Base-by-base conservation (phyloP, 2,329 filamentous ascomycete genomes). In the Sporothrix pallida region DNA sequence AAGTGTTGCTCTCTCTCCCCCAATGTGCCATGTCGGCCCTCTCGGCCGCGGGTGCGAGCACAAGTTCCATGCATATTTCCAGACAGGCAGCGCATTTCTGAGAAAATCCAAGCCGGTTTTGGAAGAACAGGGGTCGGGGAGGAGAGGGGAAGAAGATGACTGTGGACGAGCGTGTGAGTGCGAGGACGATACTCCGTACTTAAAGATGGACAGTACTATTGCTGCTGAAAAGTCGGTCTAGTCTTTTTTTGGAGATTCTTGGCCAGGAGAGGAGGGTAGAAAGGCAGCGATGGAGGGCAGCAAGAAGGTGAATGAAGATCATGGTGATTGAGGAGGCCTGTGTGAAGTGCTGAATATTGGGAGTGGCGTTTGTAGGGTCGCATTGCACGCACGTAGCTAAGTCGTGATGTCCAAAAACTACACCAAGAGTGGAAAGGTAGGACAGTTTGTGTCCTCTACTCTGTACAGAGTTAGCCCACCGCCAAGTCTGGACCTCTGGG, bases 51-150 rank as follows among this genome's bases (percentile, higher is more conserved):
- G 12, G n/a, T 48, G 42, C 42, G 60, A 72, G 37, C 71, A 72
- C 71, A 72, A 58, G 71, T 58, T 68, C 71, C 62, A 26, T 72
- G 71, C 71, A 72, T 72, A 58, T 56, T 62, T 50, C 54, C 42
- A 50, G 17, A 31, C 65, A 68, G 31, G 31, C 23, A n/a, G 44
- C 46, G 48, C 48, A 37, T n/a, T 52, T 68, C 9, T 50, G 46
- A 37, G 44, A 7, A 7, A 37, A 52, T 52, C 23, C 42, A 71
- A 62, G 54, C 70, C 56, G 50, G 23, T 63, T 63, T 50, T 20
- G 65, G 65, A 12, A 12, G 65, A 68, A 46, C 46, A 68, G 65
- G 65, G 65, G 65, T 13, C 9, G 10, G 42, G 12, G 12, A 13
- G 46, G 31, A 9, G 65, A 15, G 10, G 23, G 65, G 15, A 23